Percentiles rank a stretch among this genome's conserved stretches.
These are phyloP conservation scores for Meira nashicola DNA, from an alignment of 1,284 basidiomycete species.

Conservation along the genomic window DNA sequence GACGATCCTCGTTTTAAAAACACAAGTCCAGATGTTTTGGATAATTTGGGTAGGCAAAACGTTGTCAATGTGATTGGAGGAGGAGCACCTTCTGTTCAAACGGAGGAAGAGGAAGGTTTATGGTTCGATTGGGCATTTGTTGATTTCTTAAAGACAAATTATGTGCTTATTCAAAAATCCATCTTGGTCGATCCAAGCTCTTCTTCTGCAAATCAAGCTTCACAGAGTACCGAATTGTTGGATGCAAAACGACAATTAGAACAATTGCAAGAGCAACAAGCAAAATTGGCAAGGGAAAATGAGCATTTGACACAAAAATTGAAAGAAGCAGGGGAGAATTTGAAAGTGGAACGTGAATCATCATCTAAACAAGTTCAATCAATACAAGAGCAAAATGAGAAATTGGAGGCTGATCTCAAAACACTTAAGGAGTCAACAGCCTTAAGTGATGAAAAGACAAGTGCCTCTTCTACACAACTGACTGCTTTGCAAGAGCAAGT, in stretches of 20 bases:
- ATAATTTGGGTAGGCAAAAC: constrained; percentile 26
- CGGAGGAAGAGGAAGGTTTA: constrained; percentile 70
- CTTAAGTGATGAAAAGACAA: neutral
- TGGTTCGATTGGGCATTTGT: constrained; percentile 99
- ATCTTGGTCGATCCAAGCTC: constrained; percentile 42
- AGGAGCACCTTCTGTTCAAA: constrained; percentile 2
- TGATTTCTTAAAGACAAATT: constrained; percentile 97
- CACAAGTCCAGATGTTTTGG: constrained; percentile 71
- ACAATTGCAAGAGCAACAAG: constrained; percentile 29
- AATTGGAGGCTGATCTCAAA: neutral
- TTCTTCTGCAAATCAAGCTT: constrained; percentile 25
- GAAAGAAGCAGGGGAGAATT: constrained; percentile 55
- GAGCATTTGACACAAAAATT: constrained; percentile 26
- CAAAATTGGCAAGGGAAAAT: constrained; percentile 27
- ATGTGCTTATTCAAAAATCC: constrained; percentile 52
- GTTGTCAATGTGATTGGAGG: constrained; percentile 24
- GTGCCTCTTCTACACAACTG: neutral
- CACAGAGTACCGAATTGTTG: constrained; percentile 36
- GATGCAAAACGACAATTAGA: constrained; percentile 45
- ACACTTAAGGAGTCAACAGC: neutral
- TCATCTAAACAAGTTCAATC: neutral
- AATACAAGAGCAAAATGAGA: neutral
- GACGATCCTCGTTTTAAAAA: constrained; percentile 88
- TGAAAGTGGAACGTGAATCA: neutral
- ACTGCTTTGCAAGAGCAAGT: neutral